Conservation (phyloP, 495 filamentous ascomycete species). For the Thozetella sp. region DNA sequence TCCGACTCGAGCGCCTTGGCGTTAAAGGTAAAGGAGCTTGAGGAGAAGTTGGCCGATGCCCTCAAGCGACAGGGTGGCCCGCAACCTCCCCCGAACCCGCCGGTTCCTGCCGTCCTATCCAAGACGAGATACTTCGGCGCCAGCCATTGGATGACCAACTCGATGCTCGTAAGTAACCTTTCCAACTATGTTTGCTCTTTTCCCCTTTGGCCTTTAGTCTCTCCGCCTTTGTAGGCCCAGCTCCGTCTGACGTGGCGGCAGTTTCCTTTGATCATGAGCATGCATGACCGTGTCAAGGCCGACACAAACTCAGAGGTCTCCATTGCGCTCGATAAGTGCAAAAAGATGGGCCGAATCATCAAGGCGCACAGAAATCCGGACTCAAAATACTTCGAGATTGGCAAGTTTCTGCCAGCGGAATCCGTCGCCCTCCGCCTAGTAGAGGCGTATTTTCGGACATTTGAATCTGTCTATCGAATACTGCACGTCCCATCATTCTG, state of each 20-base stretch:
- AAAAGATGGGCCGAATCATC: slow-evolving; percentile 45
- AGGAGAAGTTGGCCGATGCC: slow-evolving; percentile 28
- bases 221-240: neutral
- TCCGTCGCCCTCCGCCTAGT: slow-evolving; percentile 49
- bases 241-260: slow-evolving; percentile 18
- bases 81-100: neutral
- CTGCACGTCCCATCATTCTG: slow-evolving; percentile 52
- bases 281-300: slow-evolving; percentile 36
- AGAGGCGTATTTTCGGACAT: slow-evolving; percentile 49
- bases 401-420: slow-evolving; percentile 30
- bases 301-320: slow-evolving; percentile 38
- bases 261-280: slow-evolving; percentile 41
- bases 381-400: slow-evolving; percentile 24
- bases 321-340: slow-evolving; percentile 41
- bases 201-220: neutral
- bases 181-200: neutral
- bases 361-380: slow-evolving; percentile 37
- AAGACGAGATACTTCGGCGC: slow-evolving; percentile 55
- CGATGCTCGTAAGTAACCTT: slow-evolving; percentile 42
- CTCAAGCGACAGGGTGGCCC: slow-evolving; percentile 14
- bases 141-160: slow-evolving; percentile 56
- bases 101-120: slow-evolving; percentile 11
- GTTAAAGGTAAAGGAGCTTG: slow-evolving; percentile 24
- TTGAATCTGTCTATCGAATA: slow-evolving; percentile 56
- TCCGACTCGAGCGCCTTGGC: slow-evolving; percentile 16